Conservation (phyloP, 176 grass and related monocot species). For the Avena atlantica region DNA sequence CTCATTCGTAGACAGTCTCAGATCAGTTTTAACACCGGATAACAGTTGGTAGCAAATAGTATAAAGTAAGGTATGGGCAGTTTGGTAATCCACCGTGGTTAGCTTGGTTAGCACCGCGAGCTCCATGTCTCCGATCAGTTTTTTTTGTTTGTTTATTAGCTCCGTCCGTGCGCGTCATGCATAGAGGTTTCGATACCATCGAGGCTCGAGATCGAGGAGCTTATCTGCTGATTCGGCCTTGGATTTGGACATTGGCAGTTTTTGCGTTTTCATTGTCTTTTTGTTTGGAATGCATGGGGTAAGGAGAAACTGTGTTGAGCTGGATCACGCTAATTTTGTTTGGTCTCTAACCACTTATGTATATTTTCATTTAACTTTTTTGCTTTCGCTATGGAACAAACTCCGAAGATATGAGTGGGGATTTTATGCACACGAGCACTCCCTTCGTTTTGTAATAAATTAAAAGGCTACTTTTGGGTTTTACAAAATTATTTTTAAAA, state of each 20-base stretch:
- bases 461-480: too few species aligned
- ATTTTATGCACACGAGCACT: too few species aligned
- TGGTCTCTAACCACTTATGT: not conserved
- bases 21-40: not conserved
- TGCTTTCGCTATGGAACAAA: too few species aligned
- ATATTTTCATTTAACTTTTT: too few species aligned
- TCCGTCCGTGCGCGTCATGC: not conserved
- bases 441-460: too few species aligned
- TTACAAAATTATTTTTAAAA: too few species aligned
- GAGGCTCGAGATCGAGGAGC: not conserved
- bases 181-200: conserved; percentile 41
- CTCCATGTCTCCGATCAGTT: not conserved
- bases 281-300: not conserved
- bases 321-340: not conserved
- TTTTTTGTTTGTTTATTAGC: not conserved
- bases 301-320: not conserved
- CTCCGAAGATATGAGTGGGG: too few species aligned
- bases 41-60: not conserved
- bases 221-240: not conserved
- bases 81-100: conserved; percentile 18
- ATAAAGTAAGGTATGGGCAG: not conserved
- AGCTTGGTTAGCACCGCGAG: not conserved
- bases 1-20: not conserved
- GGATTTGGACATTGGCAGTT: not conserved
- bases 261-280: not conserved